Conservation (phyloP, 2,329 filamentous ascomycete genomes). For the Emydomyces testavorans region DNA sequence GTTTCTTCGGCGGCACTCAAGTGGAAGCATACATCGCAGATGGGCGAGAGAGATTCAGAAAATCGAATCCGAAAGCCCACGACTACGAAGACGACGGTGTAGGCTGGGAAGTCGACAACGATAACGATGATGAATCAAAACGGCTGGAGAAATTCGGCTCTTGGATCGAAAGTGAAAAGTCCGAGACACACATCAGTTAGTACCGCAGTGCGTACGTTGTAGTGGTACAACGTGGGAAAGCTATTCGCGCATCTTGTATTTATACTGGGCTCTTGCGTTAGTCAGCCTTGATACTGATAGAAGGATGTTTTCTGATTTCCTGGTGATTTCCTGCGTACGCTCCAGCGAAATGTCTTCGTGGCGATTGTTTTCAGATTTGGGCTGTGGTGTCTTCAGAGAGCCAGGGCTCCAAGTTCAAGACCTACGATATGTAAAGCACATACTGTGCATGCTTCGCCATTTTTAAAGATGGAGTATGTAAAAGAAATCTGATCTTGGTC, state of each 20-base stretch:
- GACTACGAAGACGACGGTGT: conserved; percentile 38
- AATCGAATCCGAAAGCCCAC: conserved; percentile 42
- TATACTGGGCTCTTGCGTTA: no score
- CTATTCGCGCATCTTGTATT: not conserved
- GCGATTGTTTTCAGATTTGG: no score
- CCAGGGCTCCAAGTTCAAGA: no score
- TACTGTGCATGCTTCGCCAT: no score
- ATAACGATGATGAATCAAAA: conserved; percentile 34
- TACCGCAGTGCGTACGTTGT: no score
- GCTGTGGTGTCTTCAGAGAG: no score
- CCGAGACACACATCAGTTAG: not conserved
- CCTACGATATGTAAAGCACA: no score
- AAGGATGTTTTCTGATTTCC: not conserved
- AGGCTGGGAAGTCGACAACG: conserved; percentile 29
- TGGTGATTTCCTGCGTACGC: not conserved
- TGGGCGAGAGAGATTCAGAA: conserved; percentile 61
- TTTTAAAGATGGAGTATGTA: no score
- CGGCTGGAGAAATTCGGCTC: conserved; percentile 41
- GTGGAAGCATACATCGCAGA: conserved; percentile 62
- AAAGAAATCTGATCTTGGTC: no score
- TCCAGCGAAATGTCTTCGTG: no score
- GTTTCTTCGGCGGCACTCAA: conserved; percentile 61
- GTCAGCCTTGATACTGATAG: not conserved
- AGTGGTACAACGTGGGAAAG: no score
- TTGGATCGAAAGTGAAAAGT: conserved; percentile 27